Evolutionary conservation across 2,329 filamentous ascomycete species (phyloP), one percentile per base, ranked within the genome.

Genomic region (Ceratocystis lukuohia): DNA sequence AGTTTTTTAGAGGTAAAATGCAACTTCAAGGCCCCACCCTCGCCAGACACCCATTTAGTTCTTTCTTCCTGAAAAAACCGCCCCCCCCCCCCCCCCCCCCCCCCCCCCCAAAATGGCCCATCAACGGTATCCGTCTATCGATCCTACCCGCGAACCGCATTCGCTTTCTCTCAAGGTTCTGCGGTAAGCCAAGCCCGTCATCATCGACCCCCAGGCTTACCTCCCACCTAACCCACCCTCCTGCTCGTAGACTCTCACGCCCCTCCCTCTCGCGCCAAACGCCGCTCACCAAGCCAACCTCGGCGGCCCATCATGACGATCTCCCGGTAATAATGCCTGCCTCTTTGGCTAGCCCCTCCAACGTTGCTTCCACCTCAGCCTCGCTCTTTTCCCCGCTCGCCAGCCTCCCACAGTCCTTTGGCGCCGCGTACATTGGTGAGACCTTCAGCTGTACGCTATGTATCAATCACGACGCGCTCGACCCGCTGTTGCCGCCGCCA

Each of bases 371-470:
- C n/a, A 41, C 63, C 57, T 61, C 48, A 7, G 20, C 64, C 25
- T 65, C 66, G 17, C 64, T 68, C 12, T 68, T 66, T 48, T 65
- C 66, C 4, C 66, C 66, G n/a, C 63, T 68, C 25, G 45, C 64
- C 59, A 66, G 64, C 33, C 48, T 68, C 12, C 64, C 66, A 22
- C 66, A 68, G 61, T 88, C 91, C 0, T 97, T 99, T 74, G 93
- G 92, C 57, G 93, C 90, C 12, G 92, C 93, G 7, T 96, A 96
- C 74, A 93, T 97, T 22, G 94, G 94, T 71, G 92, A 97, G 78
- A 91, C 88, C 0, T 97, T 99, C 76, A 87, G 88, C 70, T 99
- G 94, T 76, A 96, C 93, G 1, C 81, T 97, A 25, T 96, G 92
- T 77, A 92, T 89, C n/a, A 96, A 96, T 78, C 93, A 96, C 74